phyloP scores from a whole-genome alignment of 2,329 filamentous ascomycete genomes.

The Harringtonia aguacate region DNA sequence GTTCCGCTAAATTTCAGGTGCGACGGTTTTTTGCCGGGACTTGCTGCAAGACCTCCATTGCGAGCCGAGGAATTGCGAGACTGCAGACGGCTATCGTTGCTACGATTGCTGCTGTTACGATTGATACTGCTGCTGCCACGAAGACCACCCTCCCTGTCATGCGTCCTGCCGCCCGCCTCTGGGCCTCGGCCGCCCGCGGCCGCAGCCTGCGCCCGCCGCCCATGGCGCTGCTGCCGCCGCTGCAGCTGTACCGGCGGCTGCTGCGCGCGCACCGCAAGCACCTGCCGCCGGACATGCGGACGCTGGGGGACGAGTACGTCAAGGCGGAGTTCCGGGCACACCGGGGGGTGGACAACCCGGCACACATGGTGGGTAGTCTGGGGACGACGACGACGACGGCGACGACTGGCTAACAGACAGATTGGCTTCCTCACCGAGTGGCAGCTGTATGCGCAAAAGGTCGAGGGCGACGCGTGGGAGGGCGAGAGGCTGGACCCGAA shows the following conservation, averaged over 20 bases:
- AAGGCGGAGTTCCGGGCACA: constrained; percentile 89
- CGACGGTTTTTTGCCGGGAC: too few species aligned
- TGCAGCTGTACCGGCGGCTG: constrained; percentile 80
- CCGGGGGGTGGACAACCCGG: constrained; percentile 73
- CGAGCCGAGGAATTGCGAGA: too few species aligned
- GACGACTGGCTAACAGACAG: constrained; percentile 42
- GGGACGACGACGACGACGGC: not conserved
- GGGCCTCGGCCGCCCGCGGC: too few species aligned
- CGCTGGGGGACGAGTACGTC: constrained; percentile 86
- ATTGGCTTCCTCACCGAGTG: constrained; percentile 94
- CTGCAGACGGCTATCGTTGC: too few species aligned
- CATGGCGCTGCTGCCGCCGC: constrained; percentile 71
- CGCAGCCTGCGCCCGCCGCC: constrained; percentile 14
- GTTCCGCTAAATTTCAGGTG: too few species aligned
- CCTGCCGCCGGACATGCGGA: constrained; percentile 60
- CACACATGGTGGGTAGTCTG: constrained; percentile 63
- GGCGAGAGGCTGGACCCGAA: constrained; percentile 72
- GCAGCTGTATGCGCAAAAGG: constrained; percentile 87
- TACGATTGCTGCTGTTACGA: too few species aligned
- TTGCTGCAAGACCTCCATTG: too few species aligned
- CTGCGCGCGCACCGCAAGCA: constrained; percentile 77
- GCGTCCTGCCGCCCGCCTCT: too few species aligned
- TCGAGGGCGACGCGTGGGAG: constrained; percentile 80
- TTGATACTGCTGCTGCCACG: too few species aligned
- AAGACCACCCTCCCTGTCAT: too few species aligned